phyloP scores from a whole-genome alignment of 208 protist genomes.

The Trypanosoma lewisi region DNA sequence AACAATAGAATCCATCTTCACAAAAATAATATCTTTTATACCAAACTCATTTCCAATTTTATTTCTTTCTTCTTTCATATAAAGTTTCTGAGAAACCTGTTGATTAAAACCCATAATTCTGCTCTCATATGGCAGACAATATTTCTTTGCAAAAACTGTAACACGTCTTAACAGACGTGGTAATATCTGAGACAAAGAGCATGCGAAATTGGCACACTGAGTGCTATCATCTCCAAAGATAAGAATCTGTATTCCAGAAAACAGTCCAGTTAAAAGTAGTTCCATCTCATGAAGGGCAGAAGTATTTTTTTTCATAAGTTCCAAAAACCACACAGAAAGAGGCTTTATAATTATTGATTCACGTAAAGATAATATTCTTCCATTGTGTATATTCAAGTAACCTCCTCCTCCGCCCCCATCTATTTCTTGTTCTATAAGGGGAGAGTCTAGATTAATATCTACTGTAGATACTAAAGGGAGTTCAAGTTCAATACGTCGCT shows the following conservation, averaged over 20 bases:
- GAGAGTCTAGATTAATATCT: conserved; percentile 10
- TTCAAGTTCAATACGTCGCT: conserved; percentile 6
- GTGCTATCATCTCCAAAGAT: conserved; percentile 38
- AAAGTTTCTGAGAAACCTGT: neutral
- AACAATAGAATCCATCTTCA: conserved; percentile 22
- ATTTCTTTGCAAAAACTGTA: conserved; percentile 37
- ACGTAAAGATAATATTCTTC: conserved; percentile 12
- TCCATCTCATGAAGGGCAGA: conserved; percentile 19
- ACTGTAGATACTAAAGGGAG: conserved; percentile 8
- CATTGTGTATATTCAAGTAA: neutral
- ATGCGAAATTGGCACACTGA: conserved; percentile 49
- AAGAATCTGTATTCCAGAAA: conserved; percentile 73
- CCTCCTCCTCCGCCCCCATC: no score
- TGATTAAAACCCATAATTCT: conserved; percentile 50
- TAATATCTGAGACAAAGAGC: conserved; percentile 54
- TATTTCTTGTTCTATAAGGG: neutral
- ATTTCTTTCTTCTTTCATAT: conserved; percentile 13
- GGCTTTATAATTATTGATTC: conserved; percentile 31
- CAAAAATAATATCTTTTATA: conserved; percentile 26
- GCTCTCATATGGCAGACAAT: conserved; percentile 64
- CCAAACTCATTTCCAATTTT: neutral
- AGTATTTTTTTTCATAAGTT: conserved; percentile 30
- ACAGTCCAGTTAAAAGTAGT: conserved; percentile 54
- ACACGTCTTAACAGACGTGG: conserved; percentile 39
- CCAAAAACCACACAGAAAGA: conserved; percentile 58